Evolutionary conservation across 192 early-diverging fungal genomes (phyloP).

Genomic region (Rhizoclosmatium globosum): DNA sequence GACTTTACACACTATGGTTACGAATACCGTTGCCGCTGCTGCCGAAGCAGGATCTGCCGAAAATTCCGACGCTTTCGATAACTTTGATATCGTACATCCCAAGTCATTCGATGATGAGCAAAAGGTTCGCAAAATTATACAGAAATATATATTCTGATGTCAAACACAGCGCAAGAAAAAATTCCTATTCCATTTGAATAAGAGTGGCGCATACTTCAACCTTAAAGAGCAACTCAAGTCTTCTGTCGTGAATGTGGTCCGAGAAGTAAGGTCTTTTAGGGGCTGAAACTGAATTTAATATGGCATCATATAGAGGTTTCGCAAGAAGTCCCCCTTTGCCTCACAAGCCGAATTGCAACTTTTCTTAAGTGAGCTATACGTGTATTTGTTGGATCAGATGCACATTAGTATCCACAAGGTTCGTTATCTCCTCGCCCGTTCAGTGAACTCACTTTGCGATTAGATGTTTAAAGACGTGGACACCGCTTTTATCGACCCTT

Average conservation of each 20-base stretch:
- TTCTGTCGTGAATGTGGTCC: constrained; percentile 63
- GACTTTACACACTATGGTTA: constrained; percentile 5
- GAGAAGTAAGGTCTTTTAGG: constrained; percentile 47
- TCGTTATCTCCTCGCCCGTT: constrained; percentile 3
- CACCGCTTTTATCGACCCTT: constrained; percentile 42
- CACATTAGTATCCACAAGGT: constrained; percentile 59
- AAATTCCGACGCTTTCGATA: neutral
- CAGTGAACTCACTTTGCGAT: neutral
- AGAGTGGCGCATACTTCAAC: constrained; percentile 64
- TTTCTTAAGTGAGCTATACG: constrained; percentile 68
- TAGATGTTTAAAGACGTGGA: constrained; percentile 53
- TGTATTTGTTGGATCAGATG: constrained; percentile 66
- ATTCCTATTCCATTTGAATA: constrained; percentile 69
- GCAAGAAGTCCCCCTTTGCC: constrained; percentile 58
- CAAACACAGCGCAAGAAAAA: constrained; percentile 53
- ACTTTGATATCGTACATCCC: constrained; percentile 34
- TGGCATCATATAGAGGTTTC: constrained; percentile 46
- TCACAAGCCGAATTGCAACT: constrained; percentile 61
- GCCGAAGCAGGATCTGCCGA: neutral
- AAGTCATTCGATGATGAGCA: constrained; percentile 44
- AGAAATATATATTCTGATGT: neutral
- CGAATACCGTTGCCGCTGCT: constrained; percentile 5
- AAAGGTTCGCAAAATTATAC: constrained; percentile 36
- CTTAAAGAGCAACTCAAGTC: constrained; percentile 68
- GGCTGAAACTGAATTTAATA: neutral